Percentiles rank a stretch among this genome's conserved stretches.
Conservation (phyloP, 176 grass and related monocot genomes). For the Canna indica region DNA sequence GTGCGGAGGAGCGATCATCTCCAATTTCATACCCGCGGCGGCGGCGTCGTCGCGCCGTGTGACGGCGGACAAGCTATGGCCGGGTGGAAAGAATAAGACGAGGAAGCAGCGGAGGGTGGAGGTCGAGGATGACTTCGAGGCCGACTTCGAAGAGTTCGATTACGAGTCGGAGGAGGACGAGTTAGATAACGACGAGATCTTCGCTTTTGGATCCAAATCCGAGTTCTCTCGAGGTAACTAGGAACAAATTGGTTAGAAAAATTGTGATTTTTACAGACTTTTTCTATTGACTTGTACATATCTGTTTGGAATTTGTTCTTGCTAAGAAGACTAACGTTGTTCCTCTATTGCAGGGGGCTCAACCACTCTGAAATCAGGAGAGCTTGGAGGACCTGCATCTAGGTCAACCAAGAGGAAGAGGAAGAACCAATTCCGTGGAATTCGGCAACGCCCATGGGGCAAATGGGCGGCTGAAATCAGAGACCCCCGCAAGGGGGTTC, state of each 20-base stretch:
- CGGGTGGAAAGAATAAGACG: constrained; percentile 19
- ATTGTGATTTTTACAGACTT: neutral
- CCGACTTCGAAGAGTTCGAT: constrained; percentile 38
- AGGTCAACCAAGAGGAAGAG: constrained; percentile 32
- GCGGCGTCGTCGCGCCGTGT: constrained; percentile 7
- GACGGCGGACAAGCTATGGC: constrained; percentile 29
- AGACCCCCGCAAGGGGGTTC: constrained; percentile 36
- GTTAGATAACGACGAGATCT: constrained; percentile 10
- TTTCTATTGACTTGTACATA: neutral
- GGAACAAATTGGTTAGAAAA: neutral
- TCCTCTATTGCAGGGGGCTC: constrained; percentile 15
- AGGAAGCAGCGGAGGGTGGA: constrained; percentile 17
- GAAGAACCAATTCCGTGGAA: constrained; percentile 44
- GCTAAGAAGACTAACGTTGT: neutral
- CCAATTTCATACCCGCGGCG: neutral
- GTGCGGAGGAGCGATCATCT: constrained; percentile 23
- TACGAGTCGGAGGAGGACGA: neutral
- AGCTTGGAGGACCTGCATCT: constrained; percentile 6
- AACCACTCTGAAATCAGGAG: constrained; percentile 7
- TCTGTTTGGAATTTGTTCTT: neutral
- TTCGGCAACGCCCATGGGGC: constrained; percentile 44
- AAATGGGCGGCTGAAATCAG: constrained; percentile 53
- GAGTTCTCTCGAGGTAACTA: constrained; percentile 13
- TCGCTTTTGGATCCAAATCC: neutral
- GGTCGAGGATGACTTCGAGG: constrained; percentile 30